These are phyloP conservation scores for Arthrocladium fulminans DNA, from an alignment of 2,329 filamentous ascomycete genomes.

Conservation along the genomic window DNA sequence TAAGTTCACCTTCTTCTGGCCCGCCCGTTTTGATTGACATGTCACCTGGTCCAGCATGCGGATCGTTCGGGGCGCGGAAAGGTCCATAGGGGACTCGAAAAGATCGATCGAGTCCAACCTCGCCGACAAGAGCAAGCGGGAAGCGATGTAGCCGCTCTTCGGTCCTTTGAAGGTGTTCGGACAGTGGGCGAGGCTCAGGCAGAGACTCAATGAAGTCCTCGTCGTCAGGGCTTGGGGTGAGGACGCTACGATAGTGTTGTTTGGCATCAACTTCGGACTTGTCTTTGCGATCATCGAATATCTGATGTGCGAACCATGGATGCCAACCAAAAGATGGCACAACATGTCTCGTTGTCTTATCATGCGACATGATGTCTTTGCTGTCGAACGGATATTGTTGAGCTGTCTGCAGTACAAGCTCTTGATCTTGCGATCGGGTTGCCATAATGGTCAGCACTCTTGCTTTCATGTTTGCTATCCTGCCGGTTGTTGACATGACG, in stretches of 20 bases:
- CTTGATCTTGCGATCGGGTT: constrained; percentile 53
- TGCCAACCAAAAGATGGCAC: constrained; percentile 60
- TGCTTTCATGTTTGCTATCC: constrained; percentile 50
- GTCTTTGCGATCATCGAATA: constrained; percentile 37
- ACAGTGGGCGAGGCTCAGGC: constrained; percentile 47
- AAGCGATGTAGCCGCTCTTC: constrained; percentile 40
- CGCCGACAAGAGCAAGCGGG: constrained; percentile 51
- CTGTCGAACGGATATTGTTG: constrained; percentile 18
- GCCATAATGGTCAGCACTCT: constrained; percentile 54
- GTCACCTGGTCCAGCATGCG: constrained; percentile 30
- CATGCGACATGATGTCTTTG: constrained; percentile 7
- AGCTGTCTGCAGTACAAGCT: constrained; percentile 46
- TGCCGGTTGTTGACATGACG: constrained; percentile 48
- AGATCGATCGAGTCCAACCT: constrained; percentile 53
- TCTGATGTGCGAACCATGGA: constrained; percentile 58
- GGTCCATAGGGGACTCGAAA: constrained; percentile 53
- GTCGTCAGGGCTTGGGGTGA: constrained; percentile 43
- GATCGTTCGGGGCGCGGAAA: constrained; percentile 51
- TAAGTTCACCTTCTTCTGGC: constrained; percentile 34
- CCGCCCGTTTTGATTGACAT: constrained; percentile 25
- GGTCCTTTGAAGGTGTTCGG: constrained; percentile 43
- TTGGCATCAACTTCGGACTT: constrained; percentile 27
- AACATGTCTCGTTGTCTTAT: constrained; percentile 27
- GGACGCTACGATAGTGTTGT: constrained; percentile 46
- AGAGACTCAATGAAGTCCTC: constrained; percentile 41